Conservation (phyloP, 257 asterid species). For the Solanum sejunctum region DNA sequence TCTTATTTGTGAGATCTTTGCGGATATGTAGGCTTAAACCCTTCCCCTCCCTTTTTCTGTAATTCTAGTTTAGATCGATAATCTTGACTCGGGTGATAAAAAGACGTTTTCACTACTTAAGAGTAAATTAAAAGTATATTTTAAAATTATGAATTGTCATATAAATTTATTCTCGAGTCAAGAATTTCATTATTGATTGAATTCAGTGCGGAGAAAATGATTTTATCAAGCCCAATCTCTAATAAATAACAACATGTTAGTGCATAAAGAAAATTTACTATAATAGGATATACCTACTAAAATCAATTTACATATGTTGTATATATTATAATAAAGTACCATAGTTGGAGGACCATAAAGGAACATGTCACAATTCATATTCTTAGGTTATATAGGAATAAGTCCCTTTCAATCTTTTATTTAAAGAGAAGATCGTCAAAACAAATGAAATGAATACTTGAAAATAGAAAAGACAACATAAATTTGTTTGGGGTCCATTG, state of each 20-base stretch:
- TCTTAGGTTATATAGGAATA: neutral
- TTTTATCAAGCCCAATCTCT: neutral
- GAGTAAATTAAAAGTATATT: neutral
- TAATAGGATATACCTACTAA: neutral
- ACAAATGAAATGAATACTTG: neutral
- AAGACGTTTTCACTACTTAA: neutral
- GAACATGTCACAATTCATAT: neutral
- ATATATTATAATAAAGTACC: neutral
- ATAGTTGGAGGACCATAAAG: neutral
- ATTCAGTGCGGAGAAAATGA: neutral
- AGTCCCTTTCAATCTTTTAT: neutral
- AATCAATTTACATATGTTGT: neutral
- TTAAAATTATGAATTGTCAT: neutral
- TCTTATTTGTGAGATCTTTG: neutral
- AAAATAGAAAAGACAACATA: neutral
- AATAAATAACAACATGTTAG: neutral
- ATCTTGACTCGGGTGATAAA: neutral
- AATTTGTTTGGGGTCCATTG: neutral
- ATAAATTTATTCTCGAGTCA: neutral
- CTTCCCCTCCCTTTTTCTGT: neutral
- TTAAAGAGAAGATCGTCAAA: neutral
- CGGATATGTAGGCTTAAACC: neutral
- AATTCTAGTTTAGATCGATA: neutral
- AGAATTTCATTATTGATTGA: neutral
- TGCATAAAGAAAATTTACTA: neutral